Base-by-base conservation (phyloP, 805 yeast species). In the Sugiyamaella qingdaonensis region DNA sequence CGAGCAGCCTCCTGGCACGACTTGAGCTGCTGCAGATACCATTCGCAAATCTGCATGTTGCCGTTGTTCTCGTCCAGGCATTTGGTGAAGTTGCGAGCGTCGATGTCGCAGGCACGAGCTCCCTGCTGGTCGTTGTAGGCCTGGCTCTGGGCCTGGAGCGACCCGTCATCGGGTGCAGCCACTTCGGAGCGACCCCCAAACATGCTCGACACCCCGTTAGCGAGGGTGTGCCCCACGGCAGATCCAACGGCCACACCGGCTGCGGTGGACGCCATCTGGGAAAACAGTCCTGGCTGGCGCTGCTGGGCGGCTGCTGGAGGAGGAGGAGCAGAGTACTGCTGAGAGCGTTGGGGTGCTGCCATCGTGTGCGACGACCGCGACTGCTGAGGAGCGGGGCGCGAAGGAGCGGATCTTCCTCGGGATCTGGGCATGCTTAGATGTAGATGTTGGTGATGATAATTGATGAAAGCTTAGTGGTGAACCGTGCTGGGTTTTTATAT, bases 211-310 rank as follows among this genome's bases (percentile, higher is more conserved):
- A 94, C 75, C 65, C 98, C 98, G 58, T 95, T 95, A 74, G 97
- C 97, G 54, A 92, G 62, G 39, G 97, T 89, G 78, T 94, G 99
- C 58, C 99, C 99, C 52, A 92, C 84, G 57, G 98, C 85, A 49
- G 97, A 88, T 65, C 99, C 99, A 53, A 94, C 97, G 51, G 98
- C 99, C 44, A 94, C 99, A 84, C 99, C 99, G 48, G 98, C 99
- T 52, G 99, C 99, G 47, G 99, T 94, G 46, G 95, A 78, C 37
- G 98, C 98, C 99, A 94, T 94, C 75, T 94, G 95, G 55, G 92
- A 87, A 65, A 92, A 91, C 68, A 92, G 64, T 64, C 98, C 97
- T 46, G 97, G 97, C 64, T 68, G 70, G 56, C 64, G 70, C 47
- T 60, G 68, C 52, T 64, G 71, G 41, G 66, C 79, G 24, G 61